Conservation (phyloP, 768 basidiomycete genomes). For the Flagelloscypha sp. region DNA sequence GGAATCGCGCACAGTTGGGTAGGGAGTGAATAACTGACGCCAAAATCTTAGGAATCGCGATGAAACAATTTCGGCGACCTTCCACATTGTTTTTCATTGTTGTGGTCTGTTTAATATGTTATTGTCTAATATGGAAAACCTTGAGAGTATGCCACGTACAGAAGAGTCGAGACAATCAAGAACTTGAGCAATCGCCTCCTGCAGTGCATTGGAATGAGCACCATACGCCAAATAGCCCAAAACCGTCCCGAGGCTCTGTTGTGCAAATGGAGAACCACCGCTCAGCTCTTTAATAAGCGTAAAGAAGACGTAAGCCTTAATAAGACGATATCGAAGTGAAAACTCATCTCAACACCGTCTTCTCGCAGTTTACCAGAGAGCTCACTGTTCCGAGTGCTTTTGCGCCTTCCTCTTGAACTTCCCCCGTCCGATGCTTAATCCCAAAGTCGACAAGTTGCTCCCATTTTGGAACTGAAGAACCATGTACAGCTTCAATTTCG, state of each 20-base stretch:
- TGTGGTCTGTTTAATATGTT: conserved; percentile 25
- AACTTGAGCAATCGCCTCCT: conserved; percentile 49
- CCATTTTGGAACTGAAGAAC: conserved; percentile 53
- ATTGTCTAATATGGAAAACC: conserved; percentile 13
- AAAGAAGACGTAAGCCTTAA: conserved; percentile 10
- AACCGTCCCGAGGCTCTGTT: conserved; percentile 67
- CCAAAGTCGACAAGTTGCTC: conserved; percentile 58
- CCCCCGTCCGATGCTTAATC: conserved; percentile 53
- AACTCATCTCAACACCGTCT: conserved; percentile 68
- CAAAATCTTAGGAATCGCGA: conserved; percentile 43
- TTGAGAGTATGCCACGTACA: conserved; percentile 29
- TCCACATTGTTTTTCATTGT: conserved; percentile 40
- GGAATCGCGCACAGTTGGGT: conserved; percentile 32
- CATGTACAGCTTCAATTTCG: conserved; percentile 36
- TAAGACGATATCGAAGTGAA: conserved; percentile 9
- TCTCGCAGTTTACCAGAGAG: conserved; percentile 54
- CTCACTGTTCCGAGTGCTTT: conserved; percentile 63
- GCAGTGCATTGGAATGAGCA: conserved; percentile 42
- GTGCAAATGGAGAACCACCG: conserved; percentile 40
- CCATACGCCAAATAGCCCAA: conserved; percentile 65
- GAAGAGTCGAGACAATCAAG: conserved; percentile 48
- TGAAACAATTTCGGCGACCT: conserved; percentile 48
- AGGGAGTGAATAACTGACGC: conserved; percentile 34
- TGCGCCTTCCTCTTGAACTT: conserved; percentile 74
- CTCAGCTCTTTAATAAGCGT: conserved; percentile 62